These are phyloP conservation scores for Baorangia bicolor DNA, from an alignment of 768 basidiomycete species.

Conservation along the genomic window DNA sequence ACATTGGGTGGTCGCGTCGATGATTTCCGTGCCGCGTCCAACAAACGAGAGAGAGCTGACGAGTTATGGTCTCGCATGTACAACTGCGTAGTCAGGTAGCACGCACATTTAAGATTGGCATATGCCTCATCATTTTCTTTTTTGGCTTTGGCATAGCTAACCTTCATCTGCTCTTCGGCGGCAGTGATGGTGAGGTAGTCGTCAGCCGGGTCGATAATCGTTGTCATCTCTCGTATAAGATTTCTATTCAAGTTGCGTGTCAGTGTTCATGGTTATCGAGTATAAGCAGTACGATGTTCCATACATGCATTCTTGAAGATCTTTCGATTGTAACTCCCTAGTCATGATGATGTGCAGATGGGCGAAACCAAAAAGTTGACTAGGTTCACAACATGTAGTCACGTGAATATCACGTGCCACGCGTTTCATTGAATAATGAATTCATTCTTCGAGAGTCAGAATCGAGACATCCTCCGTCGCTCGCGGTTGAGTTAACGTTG, in stretches of 20 bases:
- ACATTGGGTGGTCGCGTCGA: conserved; percentile 68
- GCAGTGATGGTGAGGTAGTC: conserved; percentile 75
- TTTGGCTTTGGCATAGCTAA: conserved; percentile 55
- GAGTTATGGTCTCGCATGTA: background rate
- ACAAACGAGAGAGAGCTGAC: conserved; percentile 58
- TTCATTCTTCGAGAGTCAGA: too few relatives aligned
- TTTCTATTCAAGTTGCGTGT: conserved; percentile 42
- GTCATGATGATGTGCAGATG: conserved; percentile 17
- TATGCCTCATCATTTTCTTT: conserved; percentile 71
- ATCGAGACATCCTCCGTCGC: too few relatives aligned
- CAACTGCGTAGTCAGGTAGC: background rate
- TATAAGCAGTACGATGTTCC: background rate
- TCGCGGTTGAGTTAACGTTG: too few relatives aligned
- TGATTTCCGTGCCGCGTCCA: conserved; percentile 71
- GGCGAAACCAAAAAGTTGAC: background rate
- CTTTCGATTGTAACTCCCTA: conserved; percentile 32
- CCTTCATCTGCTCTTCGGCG: conserved; percentile 67
- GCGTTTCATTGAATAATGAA: background rate
- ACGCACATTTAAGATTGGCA: conserved; percentile 58
- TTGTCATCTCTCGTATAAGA: conserved; percentile 65
- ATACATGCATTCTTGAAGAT: conserved; percentile 37
- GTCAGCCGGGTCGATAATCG: conserved; percentile 75
- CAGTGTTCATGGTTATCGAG: background rate
- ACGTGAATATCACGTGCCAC: conserved; percentile 22
- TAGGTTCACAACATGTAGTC: background rate